phyloP scores from a whole-genome alignment of 2,329 filamentous ascomycete species.

The Hymenoscyphus infarciens region DNA sequence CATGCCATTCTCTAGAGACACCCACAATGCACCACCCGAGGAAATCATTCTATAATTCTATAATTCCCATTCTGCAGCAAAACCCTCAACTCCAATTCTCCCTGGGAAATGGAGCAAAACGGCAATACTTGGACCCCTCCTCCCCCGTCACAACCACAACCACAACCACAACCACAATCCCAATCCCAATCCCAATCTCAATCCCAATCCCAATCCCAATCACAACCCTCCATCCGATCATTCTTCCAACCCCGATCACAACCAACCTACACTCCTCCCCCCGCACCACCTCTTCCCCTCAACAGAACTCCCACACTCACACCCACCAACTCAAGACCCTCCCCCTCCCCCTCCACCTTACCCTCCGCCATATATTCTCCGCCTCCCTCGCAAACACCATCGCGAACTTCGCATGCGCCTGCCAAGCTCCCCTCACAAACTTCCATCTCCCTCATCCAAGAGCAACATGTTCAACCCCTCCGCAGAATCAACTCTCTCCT shows the following conservation, averaged over 20 bases:
- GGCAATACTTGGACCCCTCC: not conserved
- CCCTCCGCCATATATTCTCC: slow-evolving; percentile 16
- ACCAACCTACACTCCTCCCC: slow-evolving; percentile 44
- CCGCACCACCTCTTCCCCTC: slow-evolving; percentile 30
- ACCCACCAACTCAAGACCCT: slow-evolving; percentile 10
- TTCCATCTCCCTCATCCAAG: slow-evolving; percentile 48
- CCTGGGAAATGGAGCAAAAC: slow-evolving; percentile 13
- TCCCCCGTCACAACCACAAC: not conserved
- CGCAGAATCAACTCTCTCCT: slow-evolving; percentile 63
- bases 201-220: slow-evolving; percentile 10
- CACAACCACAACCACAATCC: slow-evolving; percentile 46
- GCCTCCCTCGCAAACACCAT: slow-evolving; percentile 22
- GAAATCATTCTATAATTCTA: not conserved
- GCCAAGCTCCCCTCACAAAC: slow-evolving; percentile 42
- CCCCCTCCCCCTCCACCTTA: not conserved
- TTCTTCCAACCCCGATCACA: slow-evolving; percentile 54
- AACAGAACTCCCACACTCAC: too few relatives aligned
- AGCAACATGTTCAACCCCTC: slow-evolving; percentile 53
- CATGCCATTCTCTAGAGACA: not conserved
- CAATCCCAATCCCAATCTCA: too few relatives aligned
- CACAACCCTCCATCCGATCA: slow-evolving; percentile 57
- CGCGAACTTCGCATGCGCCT: slow-evolving; percentile 25
- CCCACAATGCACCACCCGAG: not conserved
- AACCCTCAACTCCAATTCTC: not conserved
- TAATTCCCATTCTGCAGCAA: not conserved